phyloP scores from a whole-genome alignment of 169 alveolate species.

The Theileria annulata region DNA sequence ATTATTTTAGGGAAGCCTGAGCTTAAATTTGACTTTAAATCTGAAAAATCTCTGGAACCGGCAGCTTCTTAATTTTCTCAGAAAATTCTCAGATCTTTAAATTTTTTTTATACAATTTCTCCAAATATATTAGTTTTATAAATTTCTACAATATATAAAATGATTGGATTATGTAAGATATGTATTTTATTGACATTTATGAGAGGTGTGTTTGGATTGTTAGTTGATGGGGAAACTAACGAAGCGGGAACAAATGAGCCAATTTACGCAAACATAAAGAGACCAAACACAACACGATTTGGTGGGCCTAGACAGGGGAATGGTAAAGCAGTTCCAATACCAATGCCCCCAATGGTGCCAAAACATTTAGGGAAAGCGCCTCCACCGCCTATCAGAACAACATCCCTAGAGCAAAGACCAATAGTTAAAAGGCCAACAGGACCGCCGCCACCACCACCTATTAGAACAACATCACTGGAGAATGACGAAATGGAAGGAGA shows the following conservation, averaged over 20 bases:
- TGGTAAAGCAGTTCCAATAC: background rate
- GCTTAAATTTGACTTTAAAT: background rate
- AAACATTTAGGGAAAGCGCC: background rate
- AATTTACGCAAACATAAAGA: background rate
- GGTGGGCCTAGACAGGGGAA: background rate
- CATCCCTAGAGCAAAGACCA: background rate
- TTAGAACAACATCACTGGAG: background rate
- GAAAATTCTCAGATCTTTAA: background rate
- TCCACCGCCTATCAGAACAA: background rate
- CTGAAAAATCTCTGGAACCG: background rate
- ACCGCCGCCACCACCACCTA: background rate
- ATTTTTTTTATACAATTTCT: background rate
- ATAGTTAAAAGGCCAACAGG: background rate
- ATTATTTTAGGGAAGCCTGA: conserved; percentile 26
- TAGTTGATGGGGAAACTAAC: background rate
- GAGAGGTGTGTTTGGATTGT: background rate
- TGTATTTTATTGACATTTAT: background rate
- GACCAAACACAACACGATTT: background rate
- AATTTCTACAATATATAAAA: too few relatives aligned
- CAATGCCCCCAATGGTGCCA: background rate
- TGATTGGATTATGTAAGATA: background rate
- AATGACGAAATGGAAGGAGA: background rate
- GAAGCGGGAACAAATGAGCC: background rate
- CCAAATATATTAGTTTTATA: background rate
- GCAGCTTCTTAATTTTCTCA: background rate